These are phyloP conservation scores for Diplodia intermedia DNA, from an alignment of 2,329 filamentous ascomycete genomes.

Conservation along the genomic window DNA sequence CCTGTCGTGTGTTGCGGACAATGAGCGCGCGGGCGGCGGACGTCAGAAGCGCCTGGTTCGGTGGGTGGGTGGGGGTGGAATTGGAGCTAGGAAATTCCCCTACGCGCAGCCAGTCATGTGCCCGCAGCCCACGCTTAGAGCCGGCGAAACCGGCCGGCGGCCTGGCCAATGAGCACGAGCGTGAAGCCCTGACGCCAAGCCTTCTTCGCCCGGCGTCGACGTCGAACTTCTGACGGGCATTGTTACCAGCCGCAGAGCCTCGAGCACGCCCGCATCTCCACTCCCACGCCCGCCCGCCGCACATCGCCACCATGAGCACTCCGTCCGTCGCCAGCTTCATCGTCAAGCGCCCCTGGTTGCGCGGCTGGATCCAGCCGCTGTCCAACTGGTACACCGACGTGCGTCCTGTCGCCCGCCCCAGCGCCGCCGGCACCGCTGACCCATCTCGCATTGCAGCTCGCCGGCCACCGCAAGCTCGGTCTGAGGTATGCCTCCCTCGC, in stretches of 20 bases:
- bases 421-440: slow-evolving; percentile 23
- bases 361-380: slow-evolving; percentile 77
- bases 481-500: slow-evolving; percentile 69
- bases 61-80: slow-evolving; percentile 2
- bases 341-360: slow-evolving; percentile 84
- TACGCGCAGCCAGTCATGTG: too few relatives aligned
- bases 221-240: slow-evolving; percentile 34
- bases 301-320: slow-evolving; percentile 66
- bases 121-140: neutral
- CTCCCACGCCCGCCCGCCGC: slow-evolving; percentile 35
- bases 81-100: slow-evolving; percentile 12
- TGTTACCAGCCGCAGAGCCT: slow-evolving; percentile 39
- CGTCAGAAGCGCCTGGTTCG: slow-evolving; percentile 28
- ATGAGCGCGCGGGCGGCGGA: slow-evolving; percentile 24
- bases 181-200: slow-evolving; percentile 27
- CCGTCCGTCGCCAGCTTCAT: slow-evolving; percentile 78
- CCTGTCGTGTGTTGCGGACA: slow-evolving; percentile 23
- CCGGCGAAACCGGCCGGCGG: slow-evolving; percentile 14
- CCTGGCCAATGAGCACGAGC: slow-evolving; percentile 1
- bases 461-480: slow-evolving; percentile 92
- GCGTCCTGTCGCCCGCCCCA: slow-evolving; percentile 5
- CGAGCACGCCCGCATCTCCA: slow-evolving; percentile 32
- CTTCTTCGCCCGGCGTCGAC: neutral
- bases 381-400: slow-evolving; percentile 84
- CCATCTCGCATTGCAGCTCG: slow-evolving; percentile 54